phyloP scores from a whole-genome alignment of 805 yeast genomes.

The Kluyveromyces nonfermentans region DNA sequence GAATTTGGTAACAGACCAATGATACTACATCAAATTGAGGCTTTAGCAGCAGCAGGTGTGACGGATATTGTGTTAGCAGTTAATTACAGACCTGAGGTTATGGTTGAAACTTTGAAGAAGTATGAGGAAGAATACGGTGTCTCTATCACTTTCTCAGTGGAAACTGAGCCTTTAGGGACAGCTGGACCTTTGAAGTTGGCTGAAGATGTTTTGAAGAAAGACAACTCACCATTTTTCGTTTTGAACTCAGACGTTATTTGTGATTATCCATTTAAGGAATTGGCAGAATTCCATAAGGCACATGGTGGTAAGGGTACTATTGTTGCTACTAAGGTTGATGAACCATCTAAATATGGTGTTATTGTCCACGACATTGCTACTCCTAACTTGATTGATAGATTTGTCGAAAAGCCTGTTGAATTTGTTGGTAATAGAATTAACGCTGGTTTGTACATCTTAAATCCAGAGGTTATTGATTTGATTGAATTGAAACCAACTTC shows the following conservation, averaged over 20 bases:
- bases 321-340: conserved; percentile 99
- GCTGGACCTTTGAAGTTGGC: conserved; percentile 99
- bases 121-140: conserved; percentile 95
- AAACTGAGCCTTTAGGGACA: conserved; percentile 98
- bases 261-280: conserved; percentile 93
- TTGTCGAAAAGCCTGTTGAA: conserved; percentile 98
- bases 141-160: conserved; percentile 91
- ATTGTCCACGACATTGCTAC: conserved; percentile 94
- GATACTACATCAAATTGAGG: conserved; percentile 98
- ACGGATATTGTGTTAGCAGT: conserved; percentile 98
- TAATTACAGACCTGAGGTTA: conserved; percentile 98
- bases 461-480: conserved; percentile 94
- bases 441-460: conserved; percentile 96
- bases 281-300: conserved; percentile 83
- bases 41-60: conserved; percentile 95
- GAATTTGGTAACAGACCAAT: conserved; percentile 99
- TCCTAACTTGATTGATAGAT: conserved; percentile 93
- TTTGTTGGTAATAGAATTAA: conserved; percentile 99
- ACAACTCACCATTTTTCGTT: conserved; percentile 93
- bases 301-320: conserved; percentile 98
- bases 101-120: conserved; percentile 90
- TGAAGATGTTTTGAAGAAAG: conserved; percentile 86
- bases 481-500: conserved; percentile 98
- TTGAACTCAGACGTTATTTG: conserved; percentile 98
- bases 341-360: conserved; percentile 99